Base-by-base conservation (phyloP, 495 filamentous ascomycete species). In the Penicillium silybi region DNA sequence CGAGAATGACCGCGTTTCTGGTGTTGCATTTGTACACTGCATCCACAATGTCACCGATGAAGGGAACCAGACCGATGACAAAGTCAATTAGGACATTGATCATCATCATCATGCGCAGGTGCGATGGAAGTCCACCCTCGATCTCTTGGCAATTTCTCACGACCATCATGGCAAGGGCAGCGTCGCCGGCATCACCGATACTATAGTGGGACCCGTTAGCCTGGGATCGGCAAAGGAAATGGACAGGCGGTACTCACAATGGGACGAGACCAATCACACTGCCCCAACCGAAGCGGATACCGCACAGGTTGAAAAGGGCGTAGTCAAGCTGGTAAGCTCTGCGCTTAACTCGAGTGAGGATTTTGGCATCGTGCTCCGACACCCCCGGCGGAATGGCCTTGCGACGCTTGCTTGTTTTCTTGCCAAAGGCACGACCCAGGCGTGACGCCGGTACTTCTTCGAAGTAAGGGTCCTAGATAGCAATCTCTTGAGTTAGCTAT, bases 41-140 rank as follows among this genome's bases (percentile, higher is more conserved):
- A 63, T 97, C 93, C 32, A 80, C 80, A 20, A 97, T 20, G 59
- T 97, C 93, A 17, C 93, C 93, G 6, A 96, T 46, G 55, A 97
- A 80, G 0, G 93, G 93, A 17, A 96, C 73, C 7, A 98, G 72
- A 13, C 93, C 93, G 38, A 96, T 76, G 46, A 81, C 58, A 54
- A 95, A 88, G 66, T 97, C 93, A 23, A 92, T 44, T 3, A 83
- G 42, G 40, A 97, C 78, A 66, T 95, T 89, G 50, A 88, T 65
- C 46, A 88, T 49, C 92, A 97, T 96, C 59, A 73, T 70, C n/a
- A 63, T 65, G 37, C 68, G 72, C 29, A 91, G 61, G 1, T 52
- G 49, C 16, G 60, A 41, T 4, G 84, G 85, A 23, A 95, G 81
- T 6, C 84, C 83, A 48, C 88, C 88, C 41, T 92, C 83, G 32